Evolutionary conservation across 2,329 filamentous ascomycete species (phyloP).

Genomic region (Mollisiaceae sp.): DNA sequence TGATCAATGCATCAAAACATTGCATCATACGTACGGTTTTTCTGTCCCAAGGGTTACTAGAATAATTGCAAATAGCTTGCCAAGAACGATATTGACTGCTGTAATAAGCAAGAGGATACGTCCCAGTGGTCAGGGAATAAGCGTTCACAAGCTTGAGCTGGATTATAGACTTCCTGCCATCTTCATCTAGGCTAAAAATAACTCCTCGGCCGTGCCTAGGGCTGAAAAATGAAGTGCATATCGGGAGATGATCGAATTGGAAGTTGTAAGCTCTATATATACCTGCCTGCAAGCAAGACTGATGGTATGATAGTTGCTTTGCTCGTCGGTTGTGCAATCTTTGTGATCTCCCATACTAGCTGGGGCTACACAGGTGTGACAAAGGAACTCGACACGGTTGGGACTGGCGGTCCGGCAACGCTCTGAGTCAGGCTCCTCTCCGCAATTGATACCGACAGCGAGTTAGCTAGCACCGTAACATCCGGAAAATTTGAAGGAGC

Average conservation of each 20-base stretch:
- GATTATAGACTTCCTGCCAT: slow-evolving; percentile 26
- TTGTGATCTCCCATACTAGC: slow-evolving; percentile 27
- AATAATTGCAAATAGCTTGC: slow-evolving; percentile 32
- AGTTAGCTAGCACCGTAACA: background rate
- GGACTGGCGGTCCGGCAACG: background rate
- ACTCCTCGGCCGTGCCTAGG: slow-evolving; percentile 23
- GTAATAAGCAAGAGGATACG: background rate
- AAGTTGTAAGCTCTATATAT: slow-evolving; percentile 23
- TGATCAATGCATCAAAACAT: no score
- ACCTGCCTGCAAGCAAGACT: slow-evolving; percentile 32
- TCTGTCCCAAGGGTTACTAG: slow-evolving; percentile 32
- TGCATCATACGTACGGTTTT: slow-evolving; percentile 24
- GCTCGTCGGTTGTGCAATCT: slow-evolving; percentile 16
- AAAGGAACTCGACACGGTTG: background rate
- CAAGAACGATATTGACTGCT: slow-evolving; percentile 13
- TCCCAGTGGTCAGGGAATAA: slow-evolving; percentile 3
- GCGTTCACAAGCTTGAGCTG: slow-evolving; percentile 28
- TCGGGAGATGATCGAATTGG: slow-evolving; percentile 19
- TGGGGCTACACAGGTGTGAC: slow-evolving; percentile 13
- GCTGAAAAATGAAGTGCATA: slow-evolving; percentile 35
- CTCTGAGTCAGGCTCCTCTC: background rate
- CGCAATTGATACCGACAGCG: background rate
- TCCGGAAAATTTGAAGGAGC: background rate
- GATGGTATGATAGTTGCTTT: slow-evolving; percentile 14
- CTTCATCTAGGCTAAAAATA: slow-evolving; percentile 29